A percentile compares a stretch with the other conserved stretches of the same genome.
Evolutionary conservation across 1,284 basidiomycete species (phyloP).

Genomic region (Marasmius sp.): DNA sequence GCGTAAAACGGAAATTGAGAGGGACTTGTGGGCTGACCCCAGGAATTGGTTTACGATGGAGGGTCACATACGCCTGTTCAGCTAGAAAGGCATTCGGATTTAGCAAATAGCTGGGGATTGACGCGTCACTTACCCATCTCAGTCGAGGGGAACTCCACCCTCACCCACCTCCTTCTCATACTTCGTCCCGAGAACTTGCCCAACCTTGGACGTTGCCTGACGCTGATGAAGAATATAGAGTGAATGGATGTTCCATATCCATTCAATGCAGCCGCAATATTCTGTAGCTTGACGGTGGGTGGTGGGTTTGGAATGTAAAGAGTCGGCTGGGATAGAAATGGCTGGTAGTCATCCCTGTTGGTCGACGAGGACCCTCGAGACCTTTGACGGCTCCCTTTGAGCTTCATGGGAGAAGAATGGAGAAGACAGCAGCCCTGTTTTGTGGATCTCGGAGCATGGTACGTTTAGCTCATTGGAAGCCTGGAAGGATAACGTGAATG

Average conservation of each 20-base stretch:
- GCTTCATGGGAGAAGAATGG: not conserved
- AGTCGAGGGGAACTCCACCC: not conserved
- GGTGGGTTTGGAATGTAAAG: conserved; percentile 1
- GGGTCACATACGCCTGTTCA: not conserved
- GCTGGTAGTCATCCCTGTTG: not conserved
- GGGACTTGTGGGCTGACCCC: not conserved
- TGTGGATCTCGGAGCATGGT: not conserved
- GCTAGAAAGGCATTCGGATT: not conserved
- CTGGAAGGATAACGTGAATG: not conserved
- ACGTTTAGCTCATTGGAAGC: not conserved
- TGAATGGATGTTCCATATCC: not conserved
- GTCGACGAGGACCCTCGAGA: not conserved
- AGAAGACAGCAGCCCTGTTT: not conserved
- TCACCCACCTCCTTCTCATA: not conserved
- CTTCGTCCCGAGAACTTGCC: not conserved
- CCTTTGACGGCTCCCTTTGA: not conserved
- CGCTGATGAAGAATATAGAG: not conserved
- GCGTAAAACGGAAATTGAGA: not conserved
- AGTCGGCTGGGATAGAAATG: not conserved
- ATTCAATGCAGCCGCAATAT: not conserved
- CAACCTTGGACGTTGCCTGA: not conserved
- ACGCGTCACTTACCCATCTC: not conserved
- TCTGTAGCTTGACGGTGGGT: not conserved
- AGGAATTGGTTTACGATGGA: not conserved
- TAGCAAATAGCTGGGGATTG: not conserved